phyloP scores from a whole-genome alignment of 352 stramenopile species.

The Plasmopara muralis region DNA sequence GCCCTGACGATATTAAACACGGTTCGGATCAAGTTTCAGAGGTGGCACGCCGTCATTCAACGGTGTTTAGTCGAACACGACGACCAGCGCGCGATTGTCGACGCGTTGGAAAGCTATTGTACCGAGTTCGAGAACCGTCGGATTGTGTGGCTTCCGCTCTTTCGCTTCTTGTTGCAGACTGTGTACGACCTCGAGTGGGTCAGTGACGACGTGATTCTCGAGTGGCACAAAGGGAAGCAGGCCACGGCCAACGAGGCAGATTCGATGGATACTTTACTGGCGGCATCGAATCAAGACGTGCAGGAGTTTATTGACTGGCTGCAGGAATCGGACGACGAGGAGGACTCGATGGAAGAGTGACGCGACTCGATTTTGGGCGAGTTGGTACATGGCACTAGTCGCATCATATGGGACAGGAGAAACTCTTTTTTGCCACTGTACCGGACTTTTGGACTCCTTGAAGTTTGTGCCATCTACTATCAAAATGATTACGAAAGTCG shows the following conservation, averaged over 20 bases:
- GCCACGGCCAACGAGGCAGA: constrained; percentile 4
- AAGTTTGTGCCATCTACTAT: too few relatives aligned
- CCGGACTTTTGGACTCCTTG: too few relatives aligned
- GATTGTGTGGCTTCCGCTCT: constrained; percentile 62
- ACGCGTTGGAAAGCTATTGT: constrained; percentile 56
- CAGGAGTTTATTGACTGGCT: constrained; percentile 94
- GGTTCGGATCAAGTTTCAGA: constrained; percentile 81
- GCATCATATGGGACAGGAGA: too few relatives aligned
- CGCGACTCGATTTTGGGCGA: too few relatives aligned
- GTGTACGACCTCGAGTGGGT: constrained; percentile 92
- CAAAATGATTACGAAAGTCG: too few relatives aligned
- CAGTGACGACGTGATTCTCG: constrained; percentile 88
- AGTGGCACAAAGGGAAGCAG: constrained; percentile 64
- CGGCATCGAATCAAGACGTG: constrained; percentile 55
- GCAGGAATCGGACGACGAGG: constrained; percentile 61
- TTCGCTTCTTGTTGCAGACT: constrained; percentile 92
- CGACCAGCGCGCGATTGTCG: constrained; percentile 57
- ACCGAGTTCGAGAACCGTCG: constrained; percentile 36
- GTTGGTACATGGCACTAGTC: too few relatives aligned
- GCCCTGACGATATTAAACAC: constrained; percentile 65
- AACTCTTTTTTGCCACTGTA: too few relatives aligned
- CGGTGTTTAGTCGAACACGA: constrained; percentile 83
- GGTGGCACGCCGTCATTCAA: constrained; percentile 88
- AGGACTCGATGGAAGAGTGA: constrained; percentile 22
- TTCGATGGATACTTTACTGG: constrained; percentile 21